Conservation (phyloP, 257 asterid genomes). For the Solanum ossicruentum region DNA sequence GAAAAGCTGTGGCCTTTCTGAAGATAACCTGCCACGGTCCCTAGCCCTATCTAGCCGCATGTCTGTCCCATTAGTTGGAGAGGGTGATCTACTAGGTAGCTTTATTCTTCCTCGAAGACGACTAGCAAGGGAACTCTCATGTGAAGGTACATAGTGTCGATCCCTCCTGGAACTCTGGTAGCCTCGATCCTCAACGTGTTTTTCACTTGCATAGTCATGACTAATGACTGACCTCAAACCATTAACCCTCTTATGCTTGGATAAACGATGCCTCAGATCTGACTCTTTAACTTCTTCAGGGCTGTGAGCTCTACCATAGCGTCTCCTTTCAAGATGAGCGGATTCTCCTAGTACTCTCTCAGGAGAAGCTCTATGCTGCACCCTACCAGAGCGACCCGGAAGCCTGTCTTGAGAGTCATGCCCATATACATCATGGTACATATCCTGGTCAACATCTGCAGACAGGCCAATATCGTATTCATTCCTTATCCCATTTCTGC, state of each 20-base stretch:
- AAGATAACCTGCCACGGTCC: constrained; percentile 35
- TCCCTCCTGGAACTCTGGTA: constrained; percentile 33
- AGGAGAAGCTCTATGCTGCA: constrained; percentile 40
- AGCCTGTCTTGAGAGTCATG: constrained; percentile 34
- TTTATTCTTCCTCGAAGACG: constrained; percentile 73
- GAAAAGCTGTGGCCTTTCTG: constrained; percentile 21
- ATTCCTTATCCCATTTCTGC: constrained; percentile 36
- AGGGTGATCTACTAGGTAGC: constrained; percentile 41
- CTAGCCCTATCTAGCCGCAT: constrained; percentile 22
- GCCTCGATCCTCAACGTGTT: constrained; percentile 26
- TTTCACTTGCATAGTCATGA: constrained; percentile 42
- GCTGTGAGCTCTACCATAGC: constrained; percentile 26
- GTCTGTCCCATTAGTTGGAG: constrained; percentile 22
- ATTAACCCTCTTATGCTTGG: constrained; percentile 47
- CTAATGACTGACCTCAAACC: constrained; percentile 79
- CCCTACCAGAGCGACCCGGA: constrained; percentile 40
- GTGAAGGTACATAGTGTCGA: constrained; percentile 10
- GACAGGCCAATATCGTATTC: constrained; percentile 37
- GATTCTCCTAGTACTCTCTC: constrained; percentile 40
- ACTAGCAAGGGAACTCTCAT: constrained; percentile 33
- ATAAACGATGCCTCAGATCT: constrained; percentile 64
- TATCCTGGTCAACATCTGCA: constrained; percentile 31
- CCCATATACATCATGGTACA: constrained; percentile 35
- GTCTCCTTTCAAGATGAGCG: constrained; percentile 32
- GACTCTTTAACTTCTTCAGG: constrained; percentile 34